Conservation (phyloP, 495 filamentous ascomycete species). For the Symbiotaphrina buchneri region DNA sequence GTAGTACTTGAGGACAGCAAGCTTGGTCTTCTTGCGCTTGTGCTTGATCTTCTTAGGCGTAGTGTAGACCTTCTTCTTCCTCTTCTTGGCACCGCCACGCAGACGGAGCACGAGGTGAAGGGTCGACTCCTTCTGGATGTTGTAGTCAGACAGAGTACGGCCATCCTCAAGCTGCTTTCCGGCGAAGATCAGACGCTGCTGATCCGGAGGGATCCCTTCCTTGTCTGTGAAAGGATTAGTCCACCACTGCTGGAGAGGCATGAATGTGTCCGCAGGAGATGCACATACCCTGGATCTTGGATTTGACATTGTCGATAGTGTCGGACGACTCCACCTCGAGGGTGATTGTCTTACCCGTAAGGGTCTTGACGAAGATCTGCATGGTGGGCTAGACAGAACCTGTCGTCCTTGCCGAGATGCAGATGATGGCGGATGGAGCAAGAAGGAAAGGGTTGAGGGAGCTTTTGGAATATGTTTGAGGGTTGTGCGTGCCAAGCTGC, state of each 20-base stretch:
- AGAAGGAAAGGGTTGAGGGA: background rate
- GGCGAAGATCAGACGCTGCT: conserved; percentile 99
- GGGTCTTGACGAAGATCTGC: conserved; percentile 99
- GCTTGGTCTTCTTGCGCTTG: conserved; percentile 99
- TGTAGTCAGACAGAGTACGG: conserved; percentile 98
- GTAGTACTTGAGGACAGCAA: conserved; percentile 99
- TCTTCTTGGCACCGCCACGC: conserved; percentile 92
- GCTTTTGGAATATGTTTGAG: too few species aligned
- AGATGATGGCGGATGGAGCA: background rate
- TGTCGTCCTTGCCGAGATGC: too few species aligned
- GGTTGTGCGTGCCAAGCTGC: too few species aligned
- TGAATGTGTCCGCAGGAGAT: conserved; percentile 1
- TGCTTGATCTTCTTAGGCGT: conserved; percentile 99
- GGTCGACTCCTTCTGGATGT: conserved; percentile 99
- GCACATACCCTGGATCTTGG: conserved; percentile 51
- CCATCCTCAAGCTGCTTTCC: conserved; percentile 99
- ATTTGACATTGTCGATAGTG: conserved; percentile 99
- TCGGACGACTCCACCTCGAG: conserved; percentile 99
- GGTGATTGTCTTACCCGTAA: conserved; percentile 99
- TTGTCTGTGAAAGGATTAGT: conserved; percentile 39
- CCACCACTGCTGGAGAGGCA: background rate
- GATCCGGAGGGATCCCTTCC: conserved; percentile 99
- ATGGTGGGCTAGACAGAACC: conserved; percentile 31
- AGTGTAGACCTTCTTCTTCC: conserved; percentile 99
- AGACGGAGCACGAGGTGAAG: conserved; percentile 96